Conservation (phyloP, 2,329 filamentous ascomycete genomes). For the Aspergillus neoniger region DNA sequence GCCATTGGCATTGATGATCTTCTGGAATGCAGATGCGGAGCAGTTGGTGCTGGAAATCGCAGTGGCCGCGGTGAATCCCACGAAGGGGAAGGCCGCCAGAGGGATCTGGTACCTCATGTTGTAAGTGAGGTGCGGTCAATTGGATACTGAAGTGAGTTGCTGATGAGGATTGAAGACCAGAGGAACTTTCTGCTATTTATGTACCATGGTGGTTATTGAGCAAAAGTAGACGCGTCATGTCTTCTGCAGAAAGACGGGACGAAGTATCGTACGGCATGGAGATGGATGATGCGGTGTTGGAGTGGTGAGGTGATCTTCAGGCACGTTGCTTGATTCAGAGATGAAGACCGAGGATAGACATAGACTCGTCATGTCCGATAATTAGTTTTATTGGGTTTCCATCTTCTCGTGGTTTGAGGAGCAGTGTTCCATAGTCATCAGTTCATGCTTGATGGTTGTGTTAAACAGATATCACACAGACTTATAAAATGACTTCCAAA, state of each 20-base stretch:
- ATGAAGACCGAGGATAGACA: neutral
- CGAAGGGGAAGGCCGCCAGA: neutral
- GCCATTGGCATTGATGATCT: neutral
- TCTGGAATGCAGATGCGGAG: neutral
- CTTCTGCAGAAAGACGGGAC: neutral
- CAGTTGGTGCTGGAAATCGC: neutral
- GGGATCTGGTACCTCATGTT: neutral
- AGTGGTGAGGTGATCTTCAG: neutral
- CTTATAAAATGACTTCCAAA: too few species aligned
- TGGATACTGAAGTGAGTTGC: neutral
- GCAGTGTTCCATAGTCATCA: too few species aligned
- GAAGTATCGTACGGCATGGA: neutral
- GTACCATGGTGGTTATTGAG: neutral
- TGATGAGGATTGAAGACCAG: neutral
- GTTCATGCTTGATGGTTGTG: too few species aligned
- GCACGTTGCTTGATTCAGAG: neutral
- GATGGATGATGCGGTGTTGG: neutral
- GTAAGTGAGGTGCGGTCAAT: neutral
- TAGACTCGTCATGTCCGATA: neutral
- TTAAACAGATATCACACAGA: too few species aligned
- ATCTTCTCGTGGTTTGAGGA: neutral
- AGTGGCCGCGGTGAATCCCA: neutral
- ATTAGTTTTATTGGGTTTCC: neutral
- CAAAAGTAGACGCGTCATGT: neutral
- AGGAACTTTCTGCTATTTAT: neutral